These are phyloP conservation scores for Globisporangium cederbergense DNA, from an alignment of 352 stramenopile genomes.

Conservation along the genomic window DNA sequence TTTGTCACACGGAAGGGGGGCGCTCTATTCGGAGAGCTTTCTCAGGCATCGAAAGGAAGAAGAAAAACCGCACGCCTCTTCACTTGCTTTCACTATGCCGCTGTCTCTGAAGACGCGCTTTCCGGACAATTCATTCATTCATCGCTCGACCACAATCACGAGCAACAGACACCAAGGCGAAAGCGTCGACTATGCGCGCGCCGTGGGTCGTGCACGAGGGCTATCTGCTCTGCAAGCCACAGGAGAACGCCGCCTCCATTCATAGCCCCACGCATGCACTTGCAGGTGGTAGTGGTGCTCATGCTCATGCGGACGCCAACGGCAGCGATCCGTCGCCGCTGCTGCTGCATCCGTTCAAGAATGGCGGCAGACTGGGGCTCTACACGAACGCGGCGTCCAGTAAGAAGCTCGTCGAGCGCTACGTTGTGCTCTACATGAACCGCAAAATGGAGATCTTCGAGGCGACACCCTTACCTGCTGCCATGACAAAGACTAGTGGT, in stretches of 20 bases:
- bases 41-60: neutral
- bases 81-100: conserved; percentile 7
- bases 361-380: neutral
- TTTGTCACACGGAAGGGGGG: conserved; percentile 8
- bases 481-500: neutral
- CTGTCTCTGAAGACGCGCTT: neutral
- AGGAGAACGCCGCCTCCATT: conserved; percentile 9
- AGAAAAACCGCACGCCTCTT: neutral
- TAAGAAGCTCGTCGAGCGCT: conserved; percentile 37
- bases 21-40: conserved; percentile 7
- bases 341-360: conserved; percentile 13
- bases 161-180: neutral
- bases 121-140: neutral
- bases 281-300: no score
- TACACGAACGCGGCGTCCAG: neutral
- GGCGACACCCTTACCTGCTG: neutral
- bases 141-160: conserved; percentile 1
- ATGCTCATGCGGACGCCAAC: neutral
- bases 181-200: conserved; percentile 26
- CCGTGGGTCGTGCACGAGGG: conserved; percentile 63
- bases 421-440: conserved; percentile 75
- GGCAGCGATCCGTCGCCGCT: neutral
- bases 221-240: conserved; percentile 41
- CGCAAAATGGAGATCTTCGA: conserved; percentile 80
- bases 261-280: conserved; percentile 5